These are phyloP conservation scores for Mariannaea sp. DNA, from an alignment of 2,329 filamentous ascomycete species.

Conservation along the genomic window DNA sequence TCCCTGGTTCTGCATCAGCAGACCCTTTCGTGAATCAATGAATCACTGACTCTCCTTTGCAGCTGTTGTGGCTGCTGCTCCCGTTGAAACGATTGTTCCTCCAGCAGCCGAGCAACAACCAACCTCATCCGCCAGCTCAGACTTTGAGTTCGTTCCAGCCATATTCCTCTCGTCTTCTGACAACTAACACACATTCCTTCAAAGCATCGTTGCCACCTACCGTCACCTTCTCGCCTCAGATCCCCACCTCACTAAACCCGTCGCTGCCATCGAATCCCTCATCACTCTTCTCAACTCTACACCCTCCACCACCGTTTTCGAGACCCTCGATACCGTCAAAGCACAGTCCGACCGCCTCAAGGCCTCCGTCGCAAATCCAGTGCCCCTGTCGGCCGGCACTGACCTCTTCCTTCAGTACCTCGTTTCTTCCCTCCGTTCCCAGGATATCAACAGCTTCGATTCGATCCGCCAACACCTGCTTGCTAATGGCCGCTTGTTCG, in stretches of 20 bases:
- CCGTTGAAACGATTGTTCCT: too few species aligned
- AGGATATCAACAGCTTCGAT: constrained; percentile 65
- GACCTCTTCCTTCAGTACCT: constrained; percentile 96
- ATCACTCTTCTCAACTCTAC: constrained; percentile 83
- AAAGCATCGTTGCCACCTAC: constrained; percentile 62
- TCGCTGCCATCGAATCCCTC: constrained; percentile 90
- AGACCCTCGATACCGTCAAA: constrained; percentile 86
- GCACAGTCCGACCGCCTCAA: constrained; percentile 79
- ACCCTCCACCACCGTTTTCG: constrained; percentile 84
- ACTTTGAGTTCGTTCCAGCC: constrained; percentile 37
- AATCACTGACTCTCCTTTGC: not conserved
- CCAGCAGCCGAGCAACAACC: constrained; percentile 30
- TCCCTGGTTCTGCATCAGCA: not conserved
- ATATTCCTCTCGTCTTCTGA: not conserved
- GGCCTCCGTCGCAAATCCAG: constrained; percentile 79
- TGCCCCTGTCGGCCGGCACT: constrained; percentile 90
- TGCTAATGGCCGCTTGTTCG: constrained; percentile 85
- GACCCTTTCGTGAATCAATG: not conserved
- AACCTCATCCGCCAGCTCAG: constrained; percentile 21
- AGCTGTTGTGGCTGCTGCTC: too few species aligned
- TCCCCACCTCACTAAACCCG: constrained; percentile 89
- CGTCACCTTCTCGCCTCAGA: constrained; percentile 64
- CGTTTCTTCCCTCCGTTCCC: constrained; percentile 71
- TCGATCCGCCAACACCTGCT: constrained; percentile 82
- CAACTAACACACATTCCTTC: not conserved